Evolutionary conservation across 805 yeast species (phyloP), one percentile per base, ranked within the genome.

Genomic region (Zygosaccharomyces bisporus): DNA sequence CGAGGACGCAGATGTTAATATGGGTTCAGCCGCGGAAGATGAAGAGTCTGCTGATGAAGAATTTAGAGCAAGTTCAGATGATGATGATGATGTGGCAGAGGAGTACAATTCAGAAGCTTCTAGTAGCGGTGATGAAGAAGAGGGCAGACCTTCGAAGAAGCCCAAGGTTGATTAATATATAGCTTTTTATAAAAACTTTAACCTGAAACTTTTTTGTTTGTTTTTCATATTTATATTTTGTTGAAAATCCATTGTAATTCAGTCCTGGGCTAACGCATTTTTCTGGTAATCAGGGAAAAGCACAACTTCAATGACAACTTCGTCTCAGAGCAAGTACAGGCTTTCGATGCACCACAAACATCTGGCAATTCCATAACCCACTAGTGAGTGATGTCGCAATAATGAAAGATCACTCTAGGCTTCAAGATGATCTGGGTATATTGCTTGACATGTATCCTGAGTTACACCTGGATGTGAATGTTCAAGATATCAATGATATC

Each of bases 11-110:
- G 79, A 72, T 50, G 44, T 64, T 16, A 60, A 63, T 37, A 70
- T 77, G 74, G 79, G 83, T 4, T 76, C 77, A 9, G 84, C 93
- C 51, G 95, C 91, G 2, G 95, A 81, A 45, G 95, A 85, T 47
- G 85, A 80, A 44, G 95, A 86, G 57, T 79, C 85, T 46, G 75
- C 68, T 20, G 98, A 89, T 68, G 96, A 83, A 62, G 98, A 91
- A 65, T 91, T 90, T 71, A 73, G 81, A 3, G 67, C 54, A 6
- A 57, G 64, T 36, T 59, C 66, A 18, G 76, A 66, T 21, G 75
- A 68, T 21, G 75, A 68, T 12, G 87, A 77, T 33, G 77, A 80
- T 30, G 95, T 81, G 33, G 95, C 90, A 6, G 95, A 86, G 65
- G 96, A 87, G 63, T 86, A 74, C 57, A 91, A 85, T 58, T 82